phyloP scores from a whole-genome alignment of 164 flowering plant species.

The Kingdonia uniflora region DNA sequence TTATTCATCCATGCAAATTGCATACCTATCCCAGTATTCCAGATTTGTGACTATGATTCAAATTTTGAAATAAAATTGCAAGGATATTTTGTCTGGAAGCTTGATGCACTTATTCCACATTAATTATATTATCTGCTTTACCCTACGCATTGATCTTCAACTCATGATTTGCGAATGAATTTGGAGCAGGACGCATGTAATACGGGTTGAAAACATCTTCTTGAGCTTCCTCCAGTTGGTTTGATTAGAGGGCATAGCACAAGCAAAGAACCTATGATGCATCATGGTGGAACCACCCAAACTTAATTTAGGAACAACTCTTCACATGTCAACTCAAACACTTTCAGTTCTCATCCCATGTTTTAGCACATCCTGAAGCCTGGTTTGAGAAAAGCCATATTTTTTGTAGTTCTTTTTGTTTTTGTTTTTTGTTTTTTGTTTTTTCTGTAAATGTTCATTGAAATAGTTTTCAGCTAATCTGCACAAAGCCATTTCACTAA shows the following conservation, averaged over 20 bases:
- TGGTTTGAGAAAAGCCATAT: neutral
- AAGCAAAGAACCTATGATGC: conserved; percentile 10
- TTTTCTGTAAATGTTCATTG: neutral
- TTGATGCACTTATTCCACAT: no score
- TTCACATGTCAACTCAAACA: conserved; percentile 9
- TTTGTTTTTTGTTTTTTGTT: neutral
- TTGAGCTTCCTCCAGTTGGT: conserved; percentile 11
- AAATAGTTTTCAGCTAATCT: no score
- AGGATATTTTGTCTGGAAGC: no score
- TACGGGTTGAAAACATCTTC: conserved; percentile 8
- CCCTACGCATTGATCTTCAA: neutral
- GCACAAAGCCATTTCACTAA: no score
- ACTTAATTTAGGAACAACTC: conserved; percentile 11
- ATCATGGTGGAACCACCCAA: conserved; percentile 10
- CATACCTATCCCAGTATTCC: no score
- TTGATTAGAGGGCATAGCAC: conserved; percentile 8
- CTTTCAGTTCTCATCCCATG: conserved; percentile 5
- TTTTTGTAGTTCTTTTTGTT: neutral
- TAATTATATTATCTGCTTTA: no score
- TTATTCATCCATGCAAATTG: no score
- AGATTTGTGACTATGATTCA: no score
- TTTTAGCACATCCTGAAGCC: conserved; percentile 11
- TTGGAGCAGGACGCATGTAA: conserved; percentile 25
- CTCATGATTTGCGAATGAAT: neutral
- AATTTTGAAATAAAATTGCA: no score